phyloP scores from a whole-genome alignment of 768 basidiomycete genomes.

The Gloeophyllum trabeum region DNA sequence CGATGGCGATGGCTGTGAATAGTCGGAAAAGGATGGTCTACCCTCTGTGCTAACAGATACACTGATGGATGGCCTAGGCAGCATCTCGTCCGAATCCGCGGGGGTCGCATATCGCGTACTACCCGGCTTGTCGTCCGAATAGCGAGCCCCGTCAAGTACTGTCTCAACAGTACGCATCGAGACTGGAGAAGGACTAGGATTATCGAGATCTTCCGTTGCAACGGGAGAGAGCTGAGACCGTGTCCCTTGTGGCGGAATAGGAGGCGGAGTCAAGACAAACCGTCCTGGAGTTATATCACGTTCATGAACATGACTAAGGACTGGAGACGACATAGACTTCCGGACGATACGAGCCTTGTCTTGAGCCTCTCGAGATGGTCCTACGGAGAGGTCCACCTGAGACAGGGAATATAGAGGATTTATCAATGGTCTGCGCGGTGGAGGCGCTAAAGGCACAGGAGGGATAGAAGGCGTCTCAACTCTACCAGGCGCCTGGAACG shows the following conservation, averaged over 20 bases:
- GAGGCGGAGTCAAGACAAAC: conserved; percentile 33
- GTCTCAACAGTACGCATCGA: too few relatives aligned
- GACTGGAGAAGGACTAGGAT: too few relatives aligned
- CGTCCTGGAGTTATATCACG: conserved; percentile 16
- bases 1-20: conserved; percentile 63
- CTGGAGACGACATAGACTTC: conserved; percentile 16
- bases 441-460: conserved; percentile 52
- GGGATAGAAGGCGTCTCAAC: conserved; percentile 55
- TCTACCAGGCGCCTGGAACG: conserved; percentile 39
- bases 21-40: conserved; percentile 52
- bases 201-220: too few relatives aligned
- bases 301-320: conserved; percentile 33
- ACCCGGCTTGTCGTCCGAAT: conserved; percentile 25
- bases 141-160: conserved; percentile 6
- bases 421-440: conserved; percentile 43
- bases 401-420: conserved; percentile 44
- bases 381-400: conserved; percentile 34
- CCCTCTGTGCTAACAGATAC: conserved; percentile 29
- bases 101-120: conserved; percentile 20
- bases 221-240: conserved; percentile 12
- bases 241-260: conserved; percentile 23
- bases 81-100: conserved; percentile 10
- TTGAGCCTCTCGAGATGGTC: conserved; percentile 7
- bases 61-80: neutral
- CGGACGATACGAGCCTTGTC: conserved; percentile 7